These are phyloP conservation scores for Penicillium odoratum DNA, from an alignment of 495 filamentous ascomycete genomes.

Conservation along the genomic window DNA sequence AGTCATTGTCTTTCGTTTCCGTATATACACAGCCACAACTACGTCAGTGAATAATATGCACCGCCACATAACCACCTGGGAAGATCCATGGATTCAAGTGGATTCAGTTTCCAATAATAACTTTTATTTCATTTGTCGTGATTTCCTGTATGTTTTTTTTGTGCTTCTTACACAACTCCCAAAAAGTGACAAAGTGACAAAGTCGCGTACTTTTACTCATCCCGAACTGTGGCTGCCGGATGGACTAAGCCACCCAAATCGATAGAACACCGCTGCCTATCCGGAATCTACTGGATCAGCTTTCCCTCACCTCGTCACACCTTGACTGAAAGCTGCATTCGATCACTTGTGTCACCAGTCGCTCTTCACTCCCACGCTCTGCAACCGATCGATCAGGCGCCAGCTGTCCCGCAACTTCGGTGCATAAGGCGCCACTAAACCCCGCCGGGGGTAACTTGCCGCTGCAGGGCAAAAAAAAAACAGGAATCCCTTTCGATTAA, in stretches of 20 bases:
- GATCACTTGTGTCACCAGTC: constrained; percentile 16
- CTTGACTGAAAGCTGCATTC: constrained; percentile 9
- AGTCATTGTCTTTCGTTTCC: neutral
- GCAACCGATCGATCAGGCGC: constrained; percentile 27
- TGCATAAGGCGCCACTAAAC: constrained; percentile 33
- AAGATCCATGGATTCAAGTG: constrained; percentile 26
- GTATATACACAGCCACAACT: constrained; percentile 20
- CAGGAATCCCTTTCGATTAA: constrained; percentile 14
- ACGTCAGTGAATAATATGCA: constrained; percentile 19
- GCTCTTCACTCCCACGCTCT: constrained; percentile 18
- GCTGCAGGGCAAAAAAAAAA: constrained; percentile 19
- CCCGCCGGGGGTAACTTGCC: constrained; percentile 33
- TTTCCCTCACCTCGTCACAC: constrained; percentile 18
- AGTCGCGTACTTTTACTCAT: neutral
- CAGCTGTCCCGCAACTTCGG: constrained; percentile 20
- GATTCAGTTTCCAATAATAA: constrained; percentile 24
- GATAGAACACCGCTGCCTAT: constrained; percentile 26
- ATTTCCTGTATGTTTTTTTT: neutral
- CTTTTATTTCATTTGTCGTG: neutral
- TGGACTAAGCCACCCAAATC: constrained; percentile 12
- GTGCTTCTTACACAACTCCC: neutral
- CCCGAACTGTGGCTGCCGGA: constrained; percentile 10
- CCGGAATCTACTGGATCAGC: constrained; percentile 8
- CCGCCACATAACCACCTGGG: constrained; percentile 20
- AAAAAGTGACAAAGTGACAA: neutral